These are phyloP conservation scores for Trametes cingulata DNA, from an alignment of 768 basidiomycete species.

Conservation along the genomic window DNA sequence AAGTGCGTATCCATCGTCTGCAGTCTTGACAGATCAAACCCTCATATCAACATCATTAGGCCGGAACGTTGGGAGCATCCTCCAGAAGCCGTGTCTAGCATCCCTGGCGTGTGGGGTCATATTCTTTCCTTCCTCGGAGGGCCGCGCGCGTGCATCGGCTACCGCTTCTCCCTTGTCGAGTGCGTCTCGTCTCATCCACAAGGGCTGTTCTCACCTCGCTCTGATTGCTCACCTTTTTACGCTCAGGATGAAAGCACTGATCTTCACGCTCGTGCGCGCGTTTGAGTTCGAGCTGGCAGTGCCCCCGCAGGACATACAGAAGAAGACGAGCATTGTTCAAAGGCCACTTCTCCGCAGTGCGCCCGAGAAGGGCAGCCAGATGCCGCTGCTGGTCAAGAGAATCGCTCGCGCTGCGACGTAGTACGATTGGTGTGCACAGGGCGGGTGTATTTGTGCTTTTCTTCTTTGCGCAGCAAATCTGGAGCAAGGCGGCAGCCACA, in stretches of 20 bases:
- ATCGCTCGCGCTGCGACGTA: slow-evolving; percentile 39
- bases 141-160: slow-evolving; percentile 68
- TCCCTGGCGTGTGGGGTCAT: slow-evolving; percentile 66
- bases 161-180: slow-evolving; percentile 63
- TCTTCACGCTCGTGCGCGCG: slow-evolving; percentile 34
- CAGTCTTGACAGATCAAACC: background rate
- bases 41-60: slow-evolving; percentile 32
- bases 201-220: slow-evolving; percentile 18
- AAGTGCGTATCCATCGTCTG: slow-evolving; percentile 33
- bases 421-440: background rate
- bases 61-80: slow-evolving; percentile 61
- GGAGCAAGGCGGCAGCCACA: too few relatives aligned
- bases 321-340: slow-evolving; percentile 23
- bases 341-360: slow-evolving; percentile 27
- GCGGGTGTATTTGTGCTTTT: too few relatives aligned
- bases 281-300: slow-evolving; percentile 36
- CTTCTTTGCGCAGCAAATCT: too few relatives aligned
- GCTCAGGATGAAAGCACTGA: slow-evolving; percentile 34
- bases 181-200: slow-evolving; percentile 36
- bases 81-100: slow-evolving; percentile 43
- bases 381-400: slow-evolving; percentile 28
- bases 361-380: slow-evolving; percentile 18
- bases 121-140: slow-evolving; percentile 65
- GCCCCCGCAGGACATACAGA: slow-evolving; percentile 24
- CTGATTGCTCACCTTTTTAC: background rate